phyloP scores from a whole-genome alignment of 306 rosid genomes.

The Cercis canadensis region DNA sequence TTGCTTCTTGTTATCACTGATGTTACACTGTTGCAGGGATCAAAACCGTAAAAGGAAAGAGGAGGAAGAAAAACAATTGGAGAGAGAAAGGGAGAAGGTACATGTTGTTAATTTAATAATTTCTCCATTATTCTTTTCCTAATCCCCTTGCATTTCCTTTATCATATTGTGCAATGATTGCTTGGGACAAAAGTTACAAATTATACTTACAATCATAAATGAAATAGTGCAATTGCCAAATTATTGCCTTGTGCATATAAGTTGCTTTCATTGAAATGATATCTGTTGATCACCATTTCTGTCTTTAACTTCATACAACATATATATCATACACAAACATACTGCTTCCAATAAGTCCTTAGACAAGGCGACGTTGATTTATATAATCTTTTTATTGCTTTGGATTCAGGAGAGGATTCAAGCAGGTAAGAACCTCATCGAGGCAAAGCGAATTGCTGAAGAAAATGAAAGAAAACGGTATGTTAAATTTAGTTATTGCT shows the following conservation, averaged over 20 bases:
- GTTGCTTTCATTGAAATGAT: background rate
- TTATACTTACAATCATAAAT: background rate
- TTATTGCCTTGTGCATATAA: background rate
- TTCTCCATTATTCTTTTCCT: background rate
- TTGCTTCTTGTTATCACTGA: slow-evolving; percentile 13
- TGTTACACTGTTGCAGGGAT: slow-evolving; percentile 50
- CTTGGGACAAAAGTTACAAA: background rate
- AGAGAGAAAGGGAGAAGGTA: slow-evolving; percentile 78
- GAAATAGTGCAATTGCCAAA: background rate
- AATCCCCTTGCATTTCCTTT: background rate
- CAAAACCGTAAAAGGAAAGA: slow-evolving; percentile 43
- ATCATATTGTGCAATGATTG: background rate
- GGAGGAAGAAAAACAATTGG: slow-evolving; percentile 47
- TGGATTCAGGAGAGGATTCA: slow-evolving; percentile 70
- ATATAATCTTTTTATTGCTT: slow-evolving; percentile 26
- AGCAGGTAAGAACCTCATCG: slow-evolving; percentile 62
- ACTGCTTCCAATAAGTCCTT: background rate
- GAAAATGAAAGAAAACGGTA: slow-evolving; percentile 79
- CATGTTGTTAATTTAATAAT: background rate
- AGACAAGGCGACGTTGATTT: background rate
- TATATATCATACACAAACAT: no score
- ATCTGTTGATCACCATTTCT: background rate
- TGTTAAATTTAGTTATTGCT: slow-evolving; percentile 24
- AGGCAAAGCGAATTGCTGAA: slow-evolving; percentile 62
- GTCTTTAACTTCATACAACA: background rate